A percentile compares a stretch with the other conserved stretches of the same genome.
Conservation (phyloP, 441 rosid species). For the Erysimum pusillum region DNA sequence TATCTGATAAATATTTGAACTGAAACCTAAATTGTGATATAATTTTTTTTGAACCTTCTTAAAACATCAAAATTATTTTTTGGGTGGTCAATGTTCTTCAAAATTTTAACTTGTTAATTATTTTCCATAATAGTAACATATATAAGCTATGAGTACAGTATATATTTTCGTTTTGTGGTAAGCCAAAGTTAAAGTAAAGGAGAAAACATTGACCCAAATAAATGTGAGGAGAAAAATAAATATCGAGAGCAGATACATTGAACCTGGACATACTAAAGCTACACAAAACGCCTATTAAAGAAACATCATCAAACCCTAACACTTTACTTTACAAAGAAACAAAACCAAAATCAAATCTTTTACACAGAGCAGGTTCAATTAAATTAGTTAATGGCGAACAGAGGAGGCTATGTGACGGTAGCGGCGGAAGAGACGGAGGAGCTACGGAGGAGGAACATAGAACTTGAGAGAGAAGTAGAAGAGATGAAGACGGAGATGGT, state of each 20-base stretch:
- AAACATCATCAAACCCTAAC: constrained; percentile 20
- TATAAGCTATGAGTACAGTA: neutral
- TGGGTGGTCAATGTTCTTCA: neutral
- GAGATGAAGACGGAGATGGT: constrained; percentile 54
- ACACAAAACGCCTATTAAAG: constrained; percentile 27
- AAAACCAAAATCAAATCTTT: neutral
- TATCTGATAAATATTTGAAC: neutral
- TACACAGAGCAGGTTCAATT: neutral
- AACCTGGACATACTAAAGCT: constrained; percentile 37
- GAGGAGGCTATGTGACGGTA: neutral
- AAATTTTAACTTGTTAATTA: neutral
- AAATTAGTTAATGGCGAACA: constrained; percentile 1
- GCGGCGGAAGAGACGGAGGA: too few species aligned
- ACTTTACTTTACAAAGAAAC: neutral
- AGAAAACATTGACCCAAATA: constrained; percentile 9
- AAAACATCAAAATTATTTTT: neutral
- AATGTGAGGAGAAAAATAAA: constrained; percentile 3
- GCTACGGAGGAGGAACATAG: constrained; percentile 53
- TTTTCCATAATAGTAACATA: neutral
- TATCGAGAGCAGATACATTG: constrained; percentile 31
- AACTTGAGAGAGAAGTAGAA: constrained; percentile 50
- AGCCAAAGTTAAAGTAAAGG: too few species aligned
- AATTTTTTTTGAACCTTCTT: neutral
- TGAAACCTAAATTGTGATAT: neutral
- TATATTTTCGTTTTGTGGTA: too few species aligned